A percentile compares a stretch with the other conserved stretches of the same genome.
These are phyloP conservation scores for Acanthamoeba lenticulata DNA, from an alignment of 208 protist genomes.

Conservation along the genomic window DNA sequence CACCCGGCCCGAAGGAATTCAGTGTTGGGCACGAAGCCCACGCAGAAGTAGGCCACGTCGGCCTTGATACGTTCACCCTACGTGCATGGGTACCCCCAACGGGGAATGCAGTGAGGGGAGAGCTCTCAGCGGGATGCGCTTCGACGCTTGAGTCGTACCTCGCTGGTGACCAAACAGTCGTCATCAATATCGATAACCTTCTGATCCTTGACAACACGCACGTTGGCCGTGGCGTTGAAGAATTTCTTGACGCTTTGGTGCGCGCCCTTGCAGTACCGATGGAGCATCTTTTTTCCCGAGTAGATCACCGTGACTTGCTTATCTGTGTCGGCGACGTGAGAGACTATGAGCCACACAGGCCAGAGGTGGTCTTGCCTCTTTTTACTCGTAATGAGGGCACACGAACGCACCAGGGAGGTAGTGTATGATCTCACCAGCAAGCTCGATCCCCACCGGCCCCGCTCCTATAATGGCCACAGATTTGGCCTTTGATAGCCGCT, in stretches of 20 bases:
- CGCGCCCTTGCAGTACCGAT: not conserved
- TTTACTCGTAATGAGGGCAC: too few relatives aligned
- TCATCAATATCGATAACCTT: not conserved
- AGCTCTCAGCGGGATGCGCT: too few relatives aligned
- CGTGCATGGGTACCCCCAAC: too few relatives aligned
- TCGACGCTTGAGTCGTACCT: not conserved
- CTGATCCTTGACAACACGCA: not conserved
- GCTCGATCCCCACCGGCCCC: slow-evolving; percentile 76
- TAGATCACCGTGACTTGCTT: not conserved
- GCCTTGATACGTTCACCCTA: too few relatives aligned
- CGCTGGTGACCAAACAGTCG: not conserved
- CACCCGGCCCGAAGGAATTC: too few relatives aligned
- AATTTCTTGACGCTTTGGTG: not conserved
- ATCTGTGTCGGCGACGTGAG: not conserved
- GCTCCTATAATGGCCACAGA: not conserved
- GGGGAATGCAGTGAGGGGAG: too few relatives aligned
- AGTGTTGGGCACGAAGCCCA: too few relatives aligned
- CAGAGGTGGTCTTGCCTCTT: too few relatives aligned
- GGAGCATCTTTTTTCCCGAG: not conserved
- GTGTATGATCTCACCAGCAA: slow-evolving; percentile 75
- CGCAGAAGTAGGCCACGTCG: too few relatives aligned
- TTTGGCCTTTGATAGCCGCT: not conserved
- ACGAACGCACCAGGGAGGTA: slow-evolving; percentile 53
- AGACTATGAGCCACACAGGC: not conserved
- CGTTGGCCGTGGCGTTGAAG: not conserved